Evolutionary conservation across 345 rosid species (phyloP).

Genomic region (Aethionema arabicum): DNA sequence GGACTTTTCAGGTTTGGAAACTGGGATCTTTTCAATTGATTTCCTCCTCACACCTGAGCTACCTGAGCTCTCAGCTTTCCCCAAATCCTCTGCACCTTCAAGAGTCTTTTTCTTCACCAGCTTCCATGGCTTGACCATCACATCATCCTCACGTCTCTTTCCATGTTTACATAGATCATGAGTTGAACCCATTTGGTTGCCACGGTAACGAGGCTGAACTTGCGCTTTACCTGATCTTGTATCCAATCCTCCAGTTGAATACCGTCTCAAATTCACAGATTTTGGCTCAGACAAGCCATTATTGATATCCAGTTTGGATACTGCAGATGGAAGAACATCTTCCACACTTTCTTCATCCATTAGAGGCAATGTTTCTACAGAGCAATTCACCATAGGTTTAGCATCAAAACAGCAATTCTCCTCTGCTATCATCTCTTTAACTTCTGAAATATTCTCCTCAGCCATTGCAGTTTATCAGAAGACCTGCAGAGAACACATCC

Average conservation of each 20-base stretch:
- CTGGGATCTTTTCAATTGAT: slow-evolving; percentile 8
- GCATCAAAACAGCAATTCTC: slow-evolving; percentile 34
- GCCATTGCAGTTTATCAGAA: slow-evolving; percentile 21
- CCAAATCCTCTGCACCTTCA: slow-evolving; percentile 26
- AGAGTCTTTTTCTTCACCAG: slow-evolving; percentile 31
- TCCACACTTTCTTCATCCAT: background rate
- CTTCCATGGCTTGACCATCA: slow-evolving; percentile 41
- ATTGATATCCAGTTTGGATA: background rate
- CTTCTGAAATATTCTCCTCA: slow-evolving; percentile 33
- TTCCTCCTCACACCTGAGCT: slow-evolving; percentile 33
- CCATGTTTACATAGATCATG: slow-evolving; percentile 86
- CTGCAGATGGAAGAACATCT: slow-evolving; percentile 26
- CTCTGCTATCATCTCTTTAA: slow-evolving; percentile 1
- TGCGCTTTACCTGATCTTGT: slow-evolving; percentile 35
- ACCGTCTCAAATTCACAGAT: slow-evolving; percentile 35
- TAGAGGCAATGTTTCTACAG: slow-evolving; percentile 20
- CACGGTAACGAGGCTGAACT: slow-evolving; percentile 57
- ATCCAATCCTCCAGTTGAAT: slow-evolving; percentile 42
- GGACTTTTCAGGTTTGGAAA: slow-evolving; percentile 20
- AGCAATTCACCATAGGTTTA: slow-evolving; percentile 11
- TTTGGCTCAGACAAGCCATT: background rate
- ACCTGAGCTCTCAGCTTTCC: slow-evolving; percentile 23
- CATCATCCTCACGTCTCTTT: slow-evolving; percentile 37
- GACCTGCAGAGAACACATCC: slow-evolving; percentile 16
- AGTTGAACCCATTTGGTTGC: slow-evolving; percentile 63